Evolutionary conservation across 2,329 filamentous ascomycete species (phyloP).

Genomic region (Hypocreales sp.): DNA sequence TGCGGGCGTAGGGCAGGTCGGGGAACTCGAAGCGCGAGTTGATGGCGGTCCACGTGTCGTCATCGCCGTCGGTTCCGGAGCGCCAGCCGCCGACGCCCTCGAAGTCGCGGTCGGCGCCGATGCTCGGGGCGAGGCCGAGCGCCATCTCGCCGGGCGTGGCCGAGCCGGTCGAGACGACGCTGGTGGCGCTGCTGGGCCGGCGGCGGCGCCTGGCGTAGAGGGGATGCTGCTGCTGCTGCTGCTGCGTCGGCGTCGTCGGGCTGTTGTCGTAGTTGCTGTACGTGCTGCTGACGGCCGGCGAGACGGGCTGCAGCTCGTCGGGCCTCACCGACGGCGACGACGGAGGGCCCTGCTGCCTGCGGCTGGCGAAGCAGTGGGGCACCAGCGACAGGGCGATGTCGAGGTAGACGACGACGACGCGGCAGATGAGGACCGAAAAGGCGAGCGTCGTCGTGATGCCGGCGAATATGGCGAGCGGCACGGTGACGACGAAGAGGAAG

Average conservation of each 20-base stretch:
- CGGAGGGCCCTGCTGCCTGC: conserved; percentile 11
- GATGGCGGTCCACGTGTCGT: conserved; percentile 32
- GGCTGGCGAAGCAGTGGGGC: conserved; percentile 34
- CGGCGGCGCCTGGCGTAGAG: conserved; percentile 11
- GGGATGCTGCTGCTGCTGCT: conserved; percentile 1
- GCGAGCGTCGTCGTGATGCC: conserved; percentile 47
- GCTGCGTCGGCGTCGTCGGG: conserved; percentile 1
- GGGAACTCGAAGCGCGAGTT: conserved; percentile 35
- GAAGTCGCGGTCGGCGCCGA: conserved; percentile 38
- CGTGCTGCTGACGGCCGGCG: conserved; percentile 7
- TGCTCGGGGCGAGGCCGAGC: conserved; percentile 26
- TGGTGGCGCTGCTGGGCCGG: conserved; percentile 18
- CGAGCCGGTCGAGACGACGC: conserved; percentile 15
- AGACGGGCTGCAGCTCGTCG: conserved; percentile 7
- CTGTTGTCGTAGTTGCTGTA: conserved; percentile 7
- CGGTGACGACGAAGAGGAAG: conserved; percentile 44
- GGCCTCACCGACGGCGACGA: conserved; percentile 7
- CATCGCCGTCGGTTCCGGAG: conserved; percentile 16
- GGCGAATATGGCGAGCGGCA: conserved; percentile 48
- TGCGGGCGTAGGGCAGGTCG: conserved; percentile 21
- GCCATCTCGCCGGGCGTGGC: conserved; percentile 18
- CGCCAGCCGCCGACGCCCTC: conserved; percentile 46
- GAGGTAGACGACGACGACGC: conserved; percentile 46
- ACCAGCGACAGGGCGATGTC: conserved; percentile 44
- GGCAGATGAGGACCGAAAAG: conserved; percentile 43